Base-by-base conservation (phyloP, 2,329 filamentous ascomycete species). In the Pseudogymnoascus sp. region DNA sequence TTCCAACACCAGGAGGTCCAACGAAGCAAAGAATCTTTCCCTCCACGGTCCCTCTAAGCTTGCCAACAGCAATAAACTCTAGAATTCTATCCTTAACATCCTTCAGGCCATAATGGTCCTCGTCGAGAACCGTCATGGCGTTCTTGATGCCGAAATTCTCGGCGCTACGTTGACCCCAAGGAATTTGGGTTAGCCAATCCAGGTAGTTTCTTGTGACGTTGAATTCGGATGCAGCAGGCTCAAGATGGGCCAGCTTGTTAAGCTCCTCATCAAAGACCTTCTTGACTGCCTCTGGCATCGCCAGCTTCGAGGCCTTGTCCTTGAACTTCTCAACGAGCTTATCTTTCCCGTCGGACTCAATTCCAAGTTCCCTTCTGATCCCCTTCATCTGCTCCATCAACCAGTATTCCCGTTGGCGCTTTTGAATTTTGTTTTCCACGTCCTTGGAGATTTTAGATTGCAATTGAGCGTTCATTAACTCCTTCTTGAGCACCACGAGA, bases 321-420 rank as follows among this genome's bases (percentile, higher is more conserved):
- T 91, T 95, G 80, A 99, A 99, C 75, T 90, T 96, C 75, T 97
- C 95, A 1, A 99, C 90, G 11, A 99, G 82, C 78, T 97, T 97
- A 73, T 99, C 95, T 77, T 97, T 99, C 68, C 96, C 95, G 73
- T 99, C 95, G 5, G 91, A 96, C 75, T 99, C 96, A 62, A 99
- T 91, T 21, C 96, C 95, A 60, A 99, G 85, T 76, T 99, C 95
- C 64, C 95, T 85, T 64, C 91, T 89, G 72, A 99, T 99, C 26
- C 93, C 95, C 80, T 97, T 97, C 93, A 99, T 96, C 75, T 99
- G 96, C 77, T 99, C 95, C 91, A 96, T 96, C 57, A 99, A 80
- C 90, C 92, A 97, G 78, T 97, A 99, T 74, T 99, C 95, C 62
- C 95, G 87, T 75, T 99, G 95, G 31, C 93, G 88, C 78, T 99